A percentile compares a stretch with the other conserved stretches of the same genome.
Evolutionary conservation across 352 stramenopile species (phyloP).

Genomic region (Phytophthora sansomeana): DNA sequence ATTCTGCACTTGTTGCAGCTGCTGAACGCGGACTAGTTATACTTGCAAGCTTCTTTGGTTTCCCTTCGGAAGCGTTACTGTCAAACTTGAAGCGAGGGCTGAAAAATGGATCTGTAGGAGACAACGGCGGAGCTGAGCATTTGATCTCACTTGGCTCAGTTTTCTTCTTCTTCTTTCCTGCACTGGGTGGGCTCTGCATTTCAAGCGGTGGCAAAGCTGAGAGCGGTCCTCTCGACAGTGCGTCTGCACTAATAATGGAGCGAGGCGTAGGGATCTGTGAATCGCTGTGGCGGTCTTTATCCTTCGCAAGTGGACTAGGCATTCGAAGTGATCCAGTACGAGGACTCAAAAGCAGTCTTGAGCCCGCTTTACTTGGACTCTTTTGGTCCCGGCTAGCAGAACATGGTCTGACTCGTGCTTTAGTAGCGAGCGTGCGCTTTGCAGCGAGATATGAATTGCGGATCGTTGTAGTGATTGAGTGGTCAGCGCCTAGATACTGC

Average conservation of each 20-base stretch:
- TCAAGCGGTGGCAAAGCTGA: constrained; percentile 56
- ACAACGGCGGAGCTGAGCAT: constrained; percentile 24
- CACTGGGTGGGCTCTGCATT: constrained; percentile 12
- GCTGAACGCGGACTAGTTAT: constrained; percentile 7
- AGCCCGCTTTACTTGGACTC: constrained; percentile 38
- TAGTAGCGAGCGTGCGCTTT: constrained; percentile 59
- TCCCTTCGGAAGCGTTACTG: constrained; percentile 5
- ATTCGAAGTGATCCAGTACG: constrained; percentile 43
- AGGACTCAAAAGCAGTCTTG: constrained; percentile 49
- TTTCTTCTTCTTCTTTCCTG: constrained; percentile 17
- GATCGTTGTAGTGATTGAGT: constrained; percentile 90
- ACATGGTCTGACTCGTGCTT: constrained; percentile 21
- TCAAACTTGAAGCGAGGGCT: constrained; percentile 74
- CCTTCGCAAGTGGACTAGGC: constrained; percentile 58
- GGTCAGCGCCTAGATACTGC: constrained; percentile 87
- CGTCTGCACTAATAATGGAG: constrained; percentile 66
- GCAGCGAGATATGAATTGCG: constrained; percentile 91
- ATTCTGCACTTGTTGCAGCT: constrained; percentile 1
- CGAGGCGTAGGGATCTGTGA: constrained; percentile 48
- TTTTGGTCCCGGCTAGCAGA: constrained; percentile 32
- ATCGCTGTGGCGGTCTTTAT: constrained; percentile 41
- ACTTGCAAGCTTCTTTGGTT: constrained; percentile 12
- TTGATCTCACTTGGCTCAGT: constrained; percentile 1
- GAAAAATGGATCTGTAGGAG: constrained; percentile 70
- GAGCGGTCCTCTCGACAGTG: constrained; percentile 46